A percentile compares a stretch with the other conserved stretches of the same genome.
These are phyloP conservation scores for Aspergillus transmontanensis DNA, from an alignment of 2,329 filamentous ascomycete species.

Conservation along the genomic window DNA sequence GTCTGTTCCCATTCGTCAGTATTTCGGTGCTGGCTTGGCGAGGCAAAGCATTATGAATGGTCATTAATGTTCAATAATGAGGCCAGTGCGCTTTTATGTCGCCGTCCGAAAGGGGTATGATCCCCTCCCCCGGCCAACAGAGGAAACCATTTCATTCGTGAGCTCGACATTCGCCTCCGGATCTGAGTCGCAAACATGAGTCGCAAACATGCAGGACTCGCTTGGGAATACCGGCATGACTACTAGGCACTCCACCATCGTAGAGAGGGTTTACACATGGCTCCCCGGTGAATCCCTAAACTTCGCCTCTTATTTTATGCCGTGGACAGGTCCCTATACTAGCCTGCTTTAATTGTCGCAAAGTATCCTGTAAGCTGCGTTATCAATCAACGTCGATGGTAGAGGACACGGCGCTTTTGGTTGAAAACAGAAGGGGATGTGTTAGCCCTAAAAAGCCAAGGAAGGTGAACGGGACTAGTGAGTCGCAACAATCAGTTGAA, in stretches of 20 bases:
- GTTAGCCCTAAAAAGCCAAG: neutral
- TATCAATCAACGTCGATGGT: neutral
- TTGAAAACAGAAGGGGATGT: neutral
- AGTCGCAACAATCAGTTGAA: neutral
- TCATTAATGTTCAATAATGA: no score
- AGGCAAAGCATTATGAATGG: neutral
- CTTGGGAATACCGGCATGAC: neutral
- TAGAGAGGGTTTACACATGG: neutral
- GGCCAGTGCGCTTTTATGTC: constrained; percentile 1
- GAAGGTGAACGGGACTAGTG: neutral
- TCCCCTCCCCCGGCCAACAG: neutral
- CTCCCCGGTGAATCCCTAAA: neutral
- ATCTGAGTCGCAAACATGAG: neutral
- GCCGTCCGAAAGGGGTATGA: neutral
- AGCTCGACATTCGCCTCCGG: neutral
- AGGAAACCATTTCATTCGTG: neutral
- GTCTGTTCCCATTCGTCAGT: neutral
- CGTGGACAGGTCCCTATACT: neutral
- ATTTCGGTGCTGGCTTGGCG: neutral
- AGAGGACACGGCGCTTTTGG: neutral
- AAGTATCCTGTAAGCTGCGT: neutral
- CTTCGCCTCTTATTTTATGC: no score
- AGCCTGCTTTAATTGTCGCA: neutral
- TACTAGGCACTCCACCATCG: neutral
- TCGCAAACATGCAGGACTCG: neutral